Percentiles rank a stretch among this genome's conserved stretches.
These are phyloP conservation scores for Pyricularia sp. DNA, from an alignment of 2,329 filamentous ascomycete genomes.

Conservation along the genomic window DNA sequence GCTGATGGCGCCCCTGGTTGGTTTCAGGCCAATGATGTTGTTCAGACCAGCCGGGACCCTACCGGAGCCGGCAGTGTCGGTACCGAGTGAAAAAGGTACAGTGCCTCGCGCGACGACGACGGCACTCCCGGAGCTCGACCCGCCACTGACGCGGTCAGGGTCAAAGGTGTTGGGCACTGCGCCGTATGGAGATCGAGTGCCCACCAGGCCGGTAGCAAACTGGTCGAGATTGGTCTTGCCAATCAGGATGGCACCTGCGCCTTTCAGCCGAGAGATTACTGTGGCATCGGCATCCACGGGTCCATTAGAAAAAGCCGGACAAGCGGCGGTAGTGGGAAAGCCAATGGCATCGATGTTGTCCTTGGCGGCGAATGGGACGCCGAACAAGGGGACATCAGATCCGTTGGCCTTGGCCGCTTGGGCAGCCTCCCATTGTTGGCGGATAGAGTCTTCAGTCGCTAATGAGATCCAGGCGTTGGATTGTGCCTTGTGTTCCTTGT, in stretches of 20 bases:
- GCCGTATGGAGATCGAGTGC: conserved; percentile 44
- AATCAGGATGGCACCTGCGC: conserved; percentile 38
- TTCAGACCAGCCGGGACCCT: conserved; percentile 41
- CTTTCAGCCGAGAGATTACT: conserved; percentile 21
- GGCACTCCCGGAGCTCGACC: conserved; percentile 41
- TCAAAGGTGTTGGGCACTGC: conserved; percentile 24
- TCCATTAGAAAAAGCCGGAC: conserved; percentile 16
- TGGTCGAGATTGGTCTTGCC: conserved; percentile 50
- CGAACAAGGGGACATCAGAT: conserved; percentile 28
- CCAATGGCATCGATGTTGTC: conserved; percentile 41
- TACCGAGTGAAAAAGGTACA: conserved; percentile 41
- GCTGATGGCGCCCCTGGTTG: conserved; percentile 36
- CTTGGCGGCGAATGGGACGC: conserved; percentile 43
- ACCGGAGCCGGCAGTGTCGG: conserved; percentile 41
- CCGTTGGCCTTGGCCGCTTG: background rate
- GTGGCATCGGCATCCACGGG: background rate
- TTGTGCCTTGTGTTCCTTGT: background rate
- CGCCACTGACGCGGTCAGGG: conserved; percentile 24
- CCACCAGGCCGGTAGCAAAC: conserved; percentile 46
- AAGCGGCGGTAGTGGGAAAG: conserved; percentile 36
- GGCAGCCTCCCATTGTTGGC: background rate
- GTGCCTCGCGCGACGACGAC: conserved; percentile 40
- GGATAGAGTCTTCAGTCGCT: background rate
- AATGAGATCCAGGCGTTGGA: background rate
- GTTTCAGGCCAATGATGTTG: conserved; percentile 37